These are phyloP conservation scores for Hanseniaspora thailandica DNA, from an alignment of 805 yeast species.

Conservation along the genomic window DNA sequence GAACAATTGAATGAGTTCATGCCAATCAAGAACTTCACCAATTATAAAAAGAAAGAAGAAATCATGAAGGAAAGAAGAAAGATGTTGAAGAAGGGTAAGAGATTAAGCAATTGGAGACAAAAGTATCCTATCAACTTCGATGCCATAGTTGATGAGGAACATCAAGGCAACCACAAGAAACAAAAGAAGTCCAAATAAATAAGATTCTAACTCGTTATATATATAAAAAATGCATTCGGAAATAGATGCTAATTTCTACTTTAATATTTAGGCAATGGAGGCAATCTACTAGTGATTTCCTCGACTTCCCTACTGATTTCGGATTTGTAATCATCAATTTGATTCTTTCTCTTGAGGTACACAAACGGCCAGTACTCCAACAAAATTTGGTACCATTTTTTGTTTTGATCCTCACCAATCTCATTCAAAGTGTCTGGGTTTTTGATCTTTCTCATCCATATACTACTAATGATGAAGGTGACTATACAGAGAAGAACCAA, in stretches of 20 bases:
- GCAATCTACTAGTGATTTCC: conserved; percentile 13
- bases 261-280: conserved; percentile 16
- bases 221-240: conserved; percentile 15
- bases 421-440: conserved; percentile 29
- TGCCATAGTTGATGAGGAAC: neutral
- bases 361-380: conserved; percentile 18
- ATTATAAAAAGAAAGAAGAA: conserved; percentile 65
- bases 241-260: conserved; percentile 19
- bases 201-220: no score
- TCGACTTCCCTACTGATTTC: conserved; percentile 14
- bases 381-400: conserved; percentile 14
- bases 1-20: conserved; percentile 69
- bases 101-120: conserved; percentile 82
- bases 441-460: conserved; percentile 31
- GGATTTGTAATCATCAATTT: conserved; percentile 14
- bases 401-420: conserved; percentile 21
- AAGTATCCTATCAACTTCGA: conserved; percentile 19
- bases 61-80: conserved; percentile 58
- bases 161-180: conserved; percentile 7
- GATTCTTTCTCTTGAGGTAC: conserved; percentile 20
- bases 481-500: conserved; percentile 33
- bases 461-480: conserved; percentile 34
- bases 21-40: conserved; percentile 86
- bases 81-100: conserved; percentile 68
- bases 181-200: conserved; percentile 5